These are phyloP conservation scores for Chaetomiaceae sp. DNA, from an alignment of 2,329 filamentous ascomycete genomes.

Conservation along the genomic window DNA sequence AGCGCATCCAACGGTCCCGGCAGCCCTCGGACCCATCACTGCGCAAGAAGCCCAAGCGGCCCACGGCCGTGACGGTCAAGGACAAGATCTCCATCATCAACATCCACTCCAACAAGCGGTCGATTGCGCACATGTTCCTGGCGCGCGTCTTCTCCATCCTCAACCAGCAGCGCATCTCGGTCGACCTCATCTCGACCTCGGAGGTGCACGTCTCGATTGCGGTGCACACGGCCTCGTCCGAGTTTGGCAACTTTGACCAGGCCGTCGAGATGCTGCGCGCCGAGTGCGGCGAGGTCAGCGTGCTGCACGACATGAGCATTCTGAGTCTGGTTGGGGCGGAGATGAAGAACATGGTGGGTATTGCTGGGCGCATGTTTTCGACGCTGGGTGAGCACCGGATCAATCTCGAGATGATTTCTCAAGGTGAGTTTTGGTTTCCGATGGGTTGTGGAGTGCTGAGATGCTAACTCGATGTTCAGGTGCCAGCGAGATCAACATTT, in stretches of 20 bases:
- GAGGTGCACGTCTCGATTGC: constrained; percentile 98
- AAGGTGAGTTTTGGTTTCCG: constrained; percentile 57
- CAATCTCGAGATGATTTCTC: constrained; percentile 99
- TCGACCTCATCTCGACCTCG: constrained; percentile 92
- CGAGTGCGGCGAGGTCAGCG: constrained; percentile 83
- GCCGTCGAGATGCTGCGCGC: constrained; percentile 65
- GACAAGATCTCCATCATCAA: constrained; percentile 96
- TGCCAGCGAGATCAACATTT: constrained; percentile 98
- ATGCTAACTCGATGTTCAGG: constrained; percentile 47
- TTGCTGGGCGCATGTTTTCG: constrained; percentile 91
- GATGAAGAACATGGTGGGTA: constrained; percentile 96
- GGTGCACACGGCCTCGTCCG: constrained; percentile 72
- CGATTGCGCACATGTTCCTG: constrained; percentile 93
- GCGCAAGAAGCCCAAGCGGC: constrained; percentile 63
- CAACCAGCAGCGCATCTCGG: constrained; percentile 79
- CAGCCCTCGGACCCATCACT: constrained; percentile 34
- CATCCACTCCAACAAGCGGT: constrained; percentile 95
- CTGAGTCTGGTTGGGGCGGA: constrained; percentile 90
- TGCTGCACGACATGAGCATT: constrained; percentile 90
- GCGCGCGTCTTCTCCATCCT: constrained; percentile 90
- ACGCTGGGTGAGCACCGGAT: constrained; percentile 89
- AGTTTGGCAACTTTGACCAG: constrained; percentile 58
- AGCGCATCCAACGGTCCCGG: constrained; percentile 52
- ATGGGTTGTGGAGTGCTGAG: background rate
- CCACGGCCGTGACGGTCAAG: constrained; percentile 94